Base-by-base conservation (phyloP, 768 basidiomycete species). In the Suillus tomentosus region DNA sequence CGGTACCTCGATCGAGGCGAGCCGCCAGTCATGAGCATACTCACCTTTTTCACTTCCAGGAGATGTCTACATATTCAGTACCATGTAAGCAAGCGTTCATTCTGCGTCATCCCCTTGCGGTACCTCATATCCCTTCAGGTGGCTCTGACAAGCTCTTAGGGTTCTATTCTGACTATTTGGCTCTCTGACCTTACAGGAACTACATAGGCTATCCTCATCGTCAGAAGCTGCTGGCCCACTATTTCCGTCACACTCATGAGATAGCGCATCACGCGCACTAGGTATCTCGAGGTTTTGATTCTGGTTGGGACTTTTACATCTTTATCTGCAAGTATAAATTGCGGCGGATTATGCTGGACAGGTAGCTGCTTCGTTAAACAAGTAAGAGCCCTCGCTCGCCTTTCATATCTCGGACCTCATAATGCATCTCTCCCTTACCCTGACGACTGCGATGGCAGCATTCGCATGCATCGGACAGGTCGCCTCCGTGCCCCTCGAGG, bases 251-350 rank as follows among this genome's bases (percentile, higher is more conserved):
- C 57, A 31, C 40, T 19, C 40, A 19, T 17, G 40, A 42, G 57
- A 27, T 42, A 31, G 24, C 40, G 42, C 24, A 58, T 42, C 40
- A 42, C 57, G 40, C 40, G 39, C 24, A 42, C 40, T 42, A 1
- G 10, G 17, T 42, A 40, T 27, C 39, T 42, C 17, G 24, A 42
- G 5, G 1, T 10, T 5, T 17, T 37, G 9, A 14, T 27, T 40
- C 24, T 58, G 39, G 57, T 58, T 37, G 24, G 24, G 10, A 19
- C 11, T 42, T 40, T 40, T 24, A 10, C 9, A 40, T 27, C 9
- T n/a, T 31, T 58, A 27, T 58, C 39, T 31, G 40, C 57, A 58
- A 24, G 63, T 73, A 75, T 74, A 65, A 70, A 74, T 67, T 50
- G 17, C 39, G 47, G 1, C 45, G 27, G 56, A 40, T 14, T 17